phyloP scores from a whole-genome alignment of 257 asterid genomes.

The Ocimum tenuiflorum region DNA sequence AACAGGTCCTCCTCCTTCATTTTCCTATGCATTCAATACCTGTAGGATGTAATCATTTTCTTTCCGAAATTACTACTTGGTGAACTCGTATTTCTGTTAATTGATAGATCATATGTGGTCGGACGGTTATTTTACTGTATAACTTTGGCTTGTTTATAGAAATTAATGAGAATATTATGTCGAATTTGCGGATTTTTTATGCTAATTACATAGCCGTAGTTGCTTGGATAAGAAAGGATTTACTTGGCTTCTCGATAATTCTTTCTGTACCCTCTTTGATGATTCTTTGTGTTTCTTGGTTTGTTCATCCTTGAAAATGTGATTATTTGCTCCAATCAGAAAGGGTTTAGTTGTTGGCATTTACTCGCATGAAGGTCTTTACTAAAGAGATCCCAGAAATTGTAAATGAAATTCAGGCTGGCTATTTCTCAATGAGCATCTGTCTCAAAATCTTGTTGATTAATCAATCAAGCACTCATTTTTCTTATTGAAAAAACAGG shows the following conservation, averaged over 20 bases:
- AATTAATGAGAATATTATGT: background rate
- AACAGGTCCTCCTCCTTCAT: slow-evolving; percentile 45
- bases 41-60: background rate
- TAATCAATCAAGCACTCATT: slow-evolving; percentile 8
- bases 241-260: background rate
- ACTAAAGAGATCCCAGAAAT: background rate
- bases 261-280: background rate
- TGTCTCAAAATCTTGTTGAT: background rate
- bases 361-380: no score
- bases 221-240: background rate
- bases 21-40: background rate
- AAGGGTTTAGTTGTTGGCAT: no score
- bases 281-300: background rate
- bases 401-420: no score
- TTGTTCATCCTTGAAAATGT: background rate
- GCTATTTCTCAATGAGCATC: background rate
- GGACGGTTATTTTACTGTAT: background rate
- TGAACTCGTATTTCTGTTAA: background rate
- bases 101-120: background rate
- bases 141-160: background rate
- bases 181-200: background rate
- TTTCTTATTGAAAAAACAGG: slow-evolving; percentile 54
- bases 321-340: background rate
- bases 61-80: background rate
- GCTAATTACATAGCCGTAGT: no score